These are phyloP conservation scores for Heterobasidion parviporum DNA, from an alignment of 1,284 basidiomycete species.

Conservation along the genomic window DNA sequence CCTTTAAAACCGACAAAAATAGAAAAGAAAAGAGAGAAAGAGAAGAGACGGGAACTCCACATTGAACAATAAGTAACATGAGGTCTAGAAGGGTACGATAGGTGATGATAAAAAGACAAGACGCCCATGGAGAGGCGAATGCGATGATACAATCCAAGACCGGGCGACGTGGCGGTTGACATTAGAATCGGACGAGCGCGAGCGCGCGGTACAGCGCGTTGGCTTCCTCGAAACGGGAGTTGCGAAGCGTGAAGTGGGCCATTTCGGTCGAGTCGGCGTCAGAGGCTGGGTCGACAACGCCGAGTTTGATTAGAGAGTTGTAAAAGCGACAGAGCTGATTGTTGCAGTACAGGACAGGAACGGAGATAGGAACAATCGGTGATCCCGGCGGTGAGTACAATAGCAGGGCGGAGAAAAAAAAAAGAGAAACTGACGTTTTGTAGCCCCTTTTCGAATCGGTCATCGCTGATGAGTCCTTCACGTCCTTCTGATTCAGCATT, in stretches of 20 bases:
- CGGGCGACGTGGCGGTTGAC: no score
- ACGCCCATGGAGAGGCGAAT: background rate
- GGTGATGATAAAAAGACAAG: background rate
- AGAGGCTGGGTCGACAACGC: slow-evolving; percentile 46
- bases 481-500: slow-evolving; percentile 54
- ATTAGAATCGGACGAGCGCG: slow-evolving; percentile 31
- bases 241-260: slow-evolving; percentile 60
- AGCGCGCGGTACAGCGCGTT: slow-evolving; percentile 59
- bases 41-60: background rate
- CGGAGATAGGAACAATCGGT: background rate
- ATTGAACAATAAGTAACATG: background rate
- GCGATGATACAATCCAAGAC: background rate
- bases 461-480: slow-evolving; percentile 58
- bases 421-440: slow-evolving; percentile 44
- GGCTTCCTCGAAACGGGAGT: slow-evolving; percentile 67
- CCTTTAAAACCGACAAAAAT: no score
- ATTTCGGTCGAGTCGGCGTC: slow-evolving; percentile 69
- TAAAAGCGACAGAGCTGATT: slow-evolving; percentile 70
- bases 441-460: slow-evolving; percentile 60
- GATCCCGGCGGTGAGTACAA: background rate
- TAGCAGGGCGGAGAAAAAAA: background rate
- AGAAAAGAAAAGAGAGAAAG: no score
- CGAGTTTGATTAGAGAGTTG: slow-evolving; percentile 53
- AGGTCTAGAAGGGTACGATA: background rate
- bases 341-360: background rate